Conservation (phyloP, 1,284 basidiomycete species). For the Athelia sp. region DNA sequence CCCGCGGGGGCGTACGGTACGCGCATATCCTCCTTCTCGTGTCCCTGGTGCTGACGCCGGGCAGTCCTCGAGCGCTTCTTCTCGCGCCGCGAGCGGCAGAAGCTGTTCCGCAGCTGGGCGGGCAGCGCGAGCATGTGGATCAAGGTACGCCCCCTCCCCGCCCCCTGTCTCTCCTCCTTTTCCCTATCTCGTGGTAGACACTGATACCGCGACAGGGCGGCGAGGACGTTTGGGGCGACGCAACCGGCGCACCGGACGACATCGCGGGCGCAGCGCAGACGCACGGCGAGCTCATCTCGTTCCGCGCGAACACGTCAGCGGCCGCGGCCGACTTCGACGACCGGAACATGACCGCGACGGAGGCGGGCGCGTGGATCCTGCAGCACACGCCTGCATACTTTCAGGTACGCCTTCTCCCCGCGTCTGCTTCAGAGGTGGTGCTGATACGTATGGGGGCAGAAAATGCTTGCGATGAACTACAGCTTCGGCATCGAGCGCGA, state of each 20-base stretch:
- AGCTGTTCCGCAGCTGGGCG: slow-evolving; percentile 93
- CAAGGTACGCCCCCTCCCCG: slow-evolving; percentile 48
- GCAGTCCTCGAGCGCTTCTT: slow-evolving; percentile 84
- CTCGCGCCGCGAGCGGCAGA: slow-evolving; percentile 84
- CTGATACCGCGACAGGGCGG: slow-evolving; percentile 58
- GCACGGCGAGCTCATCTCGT: slow-evolving; percentile 82
- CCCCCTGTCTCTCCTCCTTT: slow-evolving; percentile 1
- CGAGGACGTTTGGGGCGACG: slow-evolving; percentile 86
- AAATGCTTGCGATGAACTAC: slow-evolving; percentile 90
- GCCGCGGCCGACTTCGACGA: slow-evolving; percentile 15
- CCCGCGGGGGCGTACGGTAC: slow-evolving; percentile 79
- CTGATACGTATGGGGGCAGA: no score
- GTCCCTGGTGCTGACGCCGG: not conserved
- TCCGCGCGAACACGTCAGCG: slow-evolving; percentile 41
- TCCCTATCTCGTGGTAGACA: slow-evolving; percentile 3
- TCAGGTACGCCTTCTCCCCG: slow-evolving; percentile 48
- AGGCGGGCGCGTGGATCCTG: slow-evolving; percentile 78
- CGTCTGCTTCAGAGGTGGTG: slow-evolving; percentile 1
- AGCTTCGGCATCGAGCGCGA: slow-evolving; percentile 91
- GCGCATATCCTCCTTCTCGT: slow-evolving; percentile 7
- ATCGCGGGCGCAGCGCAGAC: slow-evolving; percentile 53
- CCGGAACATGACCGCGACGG: slow-evolving; percentile 76
- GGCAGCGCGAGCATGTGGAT: slow-evolving; percentile 93
- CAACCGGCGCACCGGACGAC: slow-evolving; percentile 75
- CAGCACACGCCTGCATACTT: slow-evolving; percentile 83